These are phyloP conservation scores for Nannochloropsis salina DNA, from an alignment of 108 stramenopile species.

Conservation along the genomic window DNA sequence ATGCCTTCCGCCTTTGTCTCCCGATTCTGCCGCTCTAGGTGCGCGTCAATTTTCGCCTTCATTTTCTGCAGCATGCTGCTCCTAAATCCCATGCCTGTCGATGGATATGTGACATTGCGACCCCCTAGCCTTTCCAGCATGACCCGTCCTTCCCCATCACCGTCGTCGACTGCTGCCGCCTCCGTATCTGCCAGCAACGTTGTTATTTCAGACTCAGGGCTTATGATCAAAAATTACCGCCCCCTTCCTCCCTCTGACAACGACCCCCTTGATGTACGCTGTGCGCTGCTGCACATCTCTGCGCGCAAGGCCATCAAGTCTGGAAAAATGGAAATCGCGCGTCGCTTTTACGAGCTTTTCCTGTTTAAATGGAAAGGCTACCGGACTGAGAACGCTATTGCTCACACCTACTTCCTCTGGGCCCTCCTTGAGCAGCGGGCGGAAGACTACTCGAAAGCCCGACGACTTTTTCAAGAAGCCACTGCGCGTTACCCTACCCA, in stretches of 20 bases:
- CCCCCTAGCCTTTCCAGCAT: neutral
- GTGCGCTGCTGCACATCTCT: slow-evolving; percentile 17
- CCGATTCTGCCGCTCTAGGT: neutral
- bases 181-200: neutral
- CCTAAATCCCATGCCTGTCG: neutral
- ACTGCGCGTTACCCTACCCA: neutral
- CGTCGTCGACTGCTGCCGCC: neutral
- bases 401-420: neutral
- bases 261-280: slow-evolving; percentile 16
- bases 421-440: neutral
- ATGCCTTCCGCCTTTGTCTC: neutral
- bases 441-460: neutral
- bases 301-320: neutral
- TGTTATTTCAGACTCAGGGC: neutral
- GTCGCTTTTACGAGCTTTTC: neutral
- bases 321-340: neutral
- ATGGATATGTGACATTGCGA: slow-evolving; percentile 3
- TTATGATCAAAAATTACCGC: neutral
- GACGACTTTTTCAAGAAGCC: slow-evolving; percentile 9
- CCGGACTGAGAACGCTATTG: neutral
- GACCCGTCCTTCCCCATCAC: neutral
- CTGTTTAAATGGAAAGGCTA: neutral
- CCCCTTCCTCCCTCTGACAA: slow-evolving; percentile 7
- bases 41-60: too few relatives aligned
- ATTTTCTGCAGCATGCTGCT: neutral